These are phyloP conservation scores for Lactarius quietus DNA, from an alignment of 768 basidiomycete genomes.

Conservation along the genomic window DNA sequence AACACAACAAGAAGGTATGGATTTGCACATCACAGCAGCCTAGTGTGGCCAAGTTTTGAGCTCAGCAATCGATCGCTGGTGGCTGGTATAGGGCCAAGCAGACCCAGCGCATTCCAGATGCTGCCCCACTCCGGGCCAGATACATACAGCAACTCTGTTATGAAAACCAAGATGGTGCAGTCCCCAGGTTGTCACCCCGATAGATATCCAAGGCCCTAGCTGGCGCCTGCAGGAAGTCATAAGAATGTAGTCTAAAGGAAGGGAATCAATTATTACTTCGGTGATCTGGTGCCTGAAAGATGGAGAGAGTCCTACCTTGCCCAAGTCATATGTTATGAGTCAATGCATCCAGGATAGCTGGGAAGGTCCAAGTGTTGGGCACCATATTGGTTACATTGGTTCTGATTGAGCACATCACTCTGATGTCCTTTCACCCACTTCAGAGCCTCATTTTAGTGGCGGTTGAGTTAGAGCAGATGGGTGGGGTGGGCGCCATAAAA, in stretches of 20 bases:
- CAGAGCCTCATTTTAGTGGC: slow-evolving; percentile 19
- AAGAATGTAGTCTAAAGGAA: slow-evolving; percentile 6
- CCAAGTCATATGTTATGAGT: slow-evolving; percentile 40
- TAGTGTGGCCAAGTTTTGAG: slow-evolving; percentile 40
- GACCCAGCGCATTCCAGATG: slow-evolving; percentile 39
- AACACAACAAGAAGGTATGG: slow-evolving; percentile 6
- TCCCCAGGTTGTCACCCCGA: slow-evolving; percentile 63
- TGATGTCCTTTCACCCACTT: slow-evolving; percentile 20
- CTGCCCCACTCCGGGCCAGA: slow-evolving; percentile 36
- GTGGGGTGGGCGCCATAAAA: slow-evolving; percentile 35
- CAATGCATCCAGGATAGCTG: slow-evolving; percentile 31
- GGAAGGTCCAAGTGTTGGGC: slow-evolving; percentile 21
- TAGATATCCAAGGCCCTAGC: slow-evolving; percentile 51
- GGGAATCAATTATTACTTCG: slow-evolving; percentile 20
- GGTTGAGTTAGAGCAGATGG: slow-evolving; percentile 23
- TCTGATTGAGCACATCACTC: slow-evolving; percentile 29
- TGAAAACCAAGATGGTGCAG: slow-evolving; percentile 46
- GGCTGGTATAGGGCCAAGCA: slow-evolving; percentile 33
- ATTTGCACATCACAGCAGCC: slow-evolving; percentile 36
- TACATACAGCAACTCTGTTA: slow-evolving; percentile 53
- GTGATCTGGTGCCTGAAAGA: slow-evolving; percentile 16
- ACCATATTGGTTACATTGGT: slow-evolving; percentile 9
- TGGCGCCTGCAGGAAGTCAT: slow-evolving; percentile 36
- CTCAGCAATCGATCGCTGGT: slow-evolving; percentile 32
- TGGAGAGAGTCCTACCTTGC: slow-evolving; percentile 42